Conservation (phyloP, 371 early-diverging fungal species). For the Entomophthora muscae region DNA sequence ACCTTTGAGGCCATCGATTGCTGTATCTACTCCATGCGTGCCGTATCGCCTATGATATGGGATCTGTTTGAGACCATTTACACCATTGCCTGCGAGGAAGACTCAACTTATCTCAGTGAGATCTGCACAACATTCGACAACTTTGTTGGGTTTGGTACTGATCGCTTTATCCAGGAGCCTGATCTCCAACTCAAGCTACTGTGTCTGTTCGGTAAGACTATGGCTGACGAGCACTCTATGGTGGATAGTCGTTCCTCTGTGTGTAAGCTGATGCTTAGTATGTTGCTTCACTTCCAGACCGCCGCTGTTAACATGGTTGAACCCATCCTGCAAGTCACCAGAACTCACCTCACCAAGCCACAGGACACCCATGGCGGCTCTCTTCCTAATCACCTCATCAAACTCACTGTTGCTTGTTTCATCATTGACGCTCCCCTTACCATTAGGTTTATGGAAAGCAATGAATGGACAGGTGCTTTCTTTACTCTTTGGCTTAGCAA, state of each 20-base stretch:
- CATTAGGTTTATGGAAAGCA: conserved; percentile 52
- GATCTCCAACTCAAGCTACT: conserved; percentile 40
- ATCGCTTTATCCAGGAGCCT: conserved; percentile 33
- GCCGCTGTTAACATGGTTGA: conserved; percentile 43
- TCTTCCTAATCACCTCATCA: conserved; percentile 19
- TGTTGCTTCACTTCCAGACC: conserved; percentile 60
- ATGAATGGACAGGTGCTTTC: conserved; percentile 52
- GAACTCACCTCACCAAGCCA: conserved; percentile 33
- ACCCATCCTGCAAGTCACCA: conserved; percentile 40
- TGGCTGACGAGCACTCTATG: conserved; percentile 42
- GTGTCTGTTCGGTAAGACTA: conserved; percentile 47
- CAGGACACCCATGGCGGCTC: conserved; percentile 25
- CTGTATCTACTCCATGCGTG: conserved; percentile 57
- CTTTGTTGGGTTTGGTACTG: conserved; percentile 66
- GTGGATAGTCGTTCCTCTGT: conserved; percentile 52
- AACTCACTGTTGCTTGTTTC: conserved; percentile 53
- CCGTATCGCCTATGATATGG: conserved; percentile 72
- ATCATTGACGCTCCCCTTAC: conserved; percentile 68
- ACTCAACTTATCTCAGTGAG: conserved; percentile 59
- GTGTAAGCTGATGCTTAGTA: conserved; percentile 56
- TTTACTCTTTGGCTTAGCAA: conserved; percentile 62
- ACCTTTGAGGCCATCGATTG: conserved; percentile 77
- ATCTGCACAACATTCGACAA: conserved; percentile 72
- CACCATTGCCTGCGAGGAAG: conserved; percentile 49
- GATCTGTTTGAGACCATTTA: conserved; percentile 53